Percentiles rank a stretch among this genome's conserved stretches.
These are phyloP conservation scores for Xanthoconium separans DNA, from an alignment of 1,284 basidiomycete species.

Conservation along the genomic window DNA sequence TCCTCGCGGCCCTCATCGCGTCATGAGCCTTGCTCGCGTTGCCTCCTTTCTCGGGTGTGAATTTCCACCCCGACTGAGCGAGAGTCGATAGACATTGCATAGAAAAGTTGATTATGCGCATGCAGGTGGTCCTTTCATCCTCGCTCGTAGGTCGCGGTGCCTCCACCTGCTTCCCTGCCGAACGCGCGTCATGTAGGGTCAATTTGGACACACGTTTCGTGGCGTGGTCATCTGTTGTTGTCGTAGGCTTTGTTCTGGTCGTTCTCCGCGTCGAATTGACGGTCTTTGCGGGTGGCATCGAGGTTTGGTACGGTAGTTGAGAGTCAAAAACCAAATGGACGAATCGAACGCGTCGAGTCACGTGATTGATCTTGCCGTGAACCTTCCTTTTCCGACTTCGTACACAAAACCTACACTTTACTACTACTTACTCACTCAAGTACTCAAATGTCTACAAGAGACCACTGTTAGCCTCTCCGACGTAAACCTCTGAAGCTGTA, in stretches of 20 bases:
- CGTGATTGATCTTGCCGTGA: too few species aligned
- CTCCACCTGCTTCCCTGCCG: not conserved
- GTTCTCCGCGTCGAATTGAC: constrained; percentile 10
- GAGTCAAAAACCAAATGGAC: too few species aligned
- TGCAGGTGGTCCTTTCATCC: constrained; percentile 38
- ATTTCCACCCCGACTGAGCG: constrained; percentile 60
- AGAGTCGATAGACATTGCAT: constrained; percentile 54
- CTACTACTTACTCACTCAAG: too few species aligned
- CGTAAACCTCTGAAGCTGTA: constrained; percentile 18
- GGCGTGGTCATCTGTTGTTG: not conserved
- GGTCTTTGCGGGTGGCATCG: constrained; percentile 15
- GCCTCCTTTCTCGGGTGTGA: constrained; percentile 13
- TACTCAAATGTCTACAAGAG: constrained; percentile 3
- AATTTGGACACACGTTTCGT: constrained; percentile 11
- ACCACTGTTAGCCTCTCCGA: constrained; percentile 15
- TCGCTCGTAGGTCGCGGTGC: constrained; percentile 15
- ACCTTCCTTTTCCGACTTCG: too few species aligned
- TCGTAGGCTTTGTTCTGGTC: constrained; percentile 13
- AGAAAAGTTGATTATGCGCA: constrained; percentile 61
- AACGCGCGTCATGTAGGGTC: constrained; percentile 1
- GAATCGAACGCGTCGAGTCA: too few species aligned
- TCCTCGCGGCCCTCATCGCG: constrained; percentile 32
- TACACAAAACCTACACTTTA: too few species aligned
- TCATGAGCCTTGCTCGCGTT: constrained; percentile 36
- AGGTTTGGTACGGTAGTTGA: not conserved